Percentiles rank a stretch among this genome's conserved stretches.
These are phyloP conservation scores for Cryptococcus sp. DNA, from an alignment of 1,284 basidiomycete species.

Conservation along the genomic window DNA sequence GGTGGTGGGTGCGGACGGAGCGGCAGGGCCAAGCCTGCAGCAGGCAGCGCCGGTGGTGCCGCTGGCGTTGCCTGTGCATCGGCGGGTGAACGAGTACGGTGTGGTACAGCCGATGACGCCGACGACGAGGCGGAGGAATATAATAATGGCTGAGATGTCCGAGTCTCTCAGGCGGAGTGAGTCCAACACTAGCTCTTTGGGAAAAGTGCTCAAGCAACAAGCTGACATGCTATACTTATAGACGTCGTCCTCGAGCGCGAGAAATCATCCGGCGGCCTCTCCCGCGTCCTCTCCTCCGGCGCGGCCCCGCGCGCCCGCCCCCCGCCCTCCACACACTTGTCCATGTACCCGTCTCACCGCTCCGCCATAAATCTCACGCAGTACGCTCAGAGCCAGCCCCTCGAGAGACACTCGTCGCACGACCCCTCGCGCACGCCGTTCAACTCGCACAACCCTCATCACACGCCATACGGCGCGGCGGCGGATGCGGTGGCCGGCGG, in stretches of 20 bases:
- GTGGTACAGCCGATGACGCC: constrained; percentile 38
- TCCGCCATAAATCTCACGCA: constrained; percentile 35
- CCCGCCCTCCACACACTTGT: constrained; percentile 29
- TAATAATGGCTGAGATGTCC: constrained; percentile 48
- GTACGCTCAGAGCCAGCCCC: constrained; percentile 18
- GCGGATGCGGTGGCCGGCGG: too few species aligned
- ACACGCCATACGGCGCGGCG: too few species aligned
- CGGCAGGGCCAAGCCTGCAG: background rate
- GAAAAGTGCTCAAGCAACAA: too few species aligned
- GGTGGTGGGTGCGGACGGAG: constrained; percentile 2
- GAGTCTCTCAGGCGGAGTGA: constrained; percentile 44
- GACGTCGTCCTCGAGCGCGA: constrained; percentile 45
- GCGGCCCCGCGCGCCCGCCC: constrained; percentile 20
- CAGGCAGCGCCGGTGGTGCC: constrained; percentile 1
- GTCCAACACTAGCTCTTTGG: constrained; percentile 9
- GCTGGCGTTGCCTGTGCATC: constrained; percentile 10
- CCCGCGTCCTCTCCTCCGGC: constrained; percentile 2
- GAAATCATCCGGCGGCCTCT: constrained; percentile 34
- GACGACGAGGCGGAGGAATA: constrained; percentile 37
- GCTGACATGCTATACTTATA: constrained; percentile 5
- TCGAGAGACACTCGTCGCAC: constrained; percentile 29
- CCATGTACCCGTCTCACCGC: constrained; percentile 22
- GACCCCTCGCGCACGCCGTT: too few species aligned
- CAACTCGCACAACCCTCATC: too few species aligned
- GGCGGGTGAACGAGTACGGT: constrained; percentile 24